A percentile compares a stretch with the other conserved stretches of the same genome.
These are phyloP conservation scores for Monosporascus sp. DNA, from an alignment of 2,329 filamentous ascomycete species.

Conservation along the genomic window DNA sequence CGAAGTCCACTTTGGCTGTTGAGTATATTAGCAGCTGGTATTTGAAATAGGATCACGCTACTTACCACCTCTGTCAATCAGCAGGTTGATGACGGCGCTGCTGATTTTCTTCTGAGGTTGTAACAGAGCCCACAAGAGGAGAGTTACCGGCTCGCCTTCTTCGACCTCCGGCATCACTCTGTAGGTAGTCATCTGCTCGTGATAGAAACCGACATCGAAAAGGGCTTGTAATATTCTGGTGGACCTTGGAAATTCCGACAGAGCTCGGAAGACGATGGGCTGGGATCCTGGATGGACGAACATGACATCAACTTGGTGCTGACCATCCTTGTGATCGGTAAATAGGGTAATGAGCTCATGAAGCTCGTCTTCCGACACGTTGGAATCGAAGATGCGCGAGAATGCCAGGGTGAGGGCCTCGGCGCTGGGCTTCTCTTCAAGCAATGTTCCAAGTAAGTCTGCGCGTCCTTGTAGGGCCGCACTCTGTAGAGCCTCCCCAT, in stretches of 20 bases:
- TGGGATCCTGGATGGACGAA: conserved; percentile 35
- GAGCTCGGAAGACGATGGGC: conserved; percentile 47
- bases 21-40: conserved; percentile 6
- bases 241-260: conserved; percentile 51
- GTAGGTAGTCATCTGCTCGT: conserved; percentile 46
- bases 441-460: conserved; percentile 43
- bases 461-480: conserved; percentile 48
- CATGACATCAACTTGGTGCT: conserved; percentile 46
- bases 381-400: conserved; percentile 49
- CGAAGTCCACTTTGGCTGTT: conserved; percentile 51
- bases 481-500: conserved; percentile 48
- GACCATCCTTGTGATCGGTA: conserved; percentile 42
- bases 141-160: conserved; percentile 49
- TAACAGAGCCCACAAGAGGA: conserved; percentile 56
- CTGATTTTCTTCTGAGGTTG: conserved; percentile 60
- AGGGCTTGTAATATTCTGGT: conserved; percentile 45
- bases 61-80: conserved; percentile 42
- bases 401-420: conserved; percentile 49
- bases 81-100: conserved; percentile 49
- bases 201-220: conserved; percentile 53
- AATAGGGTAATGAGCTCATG: conserved; percentile 48
- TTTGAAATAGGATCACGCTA: not conserved
- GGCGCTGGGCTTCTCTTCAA: conserved; percentile 44
- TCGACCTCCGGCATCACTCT: conserved; percentile 40
- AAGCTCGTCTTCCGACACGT: conserved; percentile 43